Evolutionary conservation across 106 monocot species (phyloP), one percentile per base, ranked within the genome.

Genomic region (Dioscorea zingiberensis): DNA sequence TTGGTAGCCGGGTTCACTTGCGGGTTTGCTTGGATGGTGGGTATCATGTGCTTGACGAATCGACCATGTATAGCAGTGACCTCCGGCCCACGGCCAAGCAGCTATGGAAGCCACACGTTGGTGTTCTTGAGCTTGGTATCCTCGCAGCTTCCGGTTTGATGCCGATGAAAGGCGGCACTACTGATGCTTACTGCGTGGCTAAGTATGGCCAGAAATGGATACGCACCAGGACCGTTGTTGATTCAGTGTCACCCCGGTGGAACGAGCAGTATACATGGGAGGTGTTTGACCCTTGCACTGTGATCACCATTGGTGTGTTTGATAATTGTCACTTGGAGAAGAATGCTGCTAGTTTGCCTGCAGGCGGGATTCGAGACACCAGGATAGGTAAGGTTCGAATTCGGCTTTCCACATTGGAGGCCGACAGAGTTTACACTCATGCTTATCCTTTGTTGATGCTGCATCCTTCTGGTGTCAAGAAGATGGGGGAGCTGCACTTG

Each of bases 211-310:
- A 82, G 62, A 93, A 93, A 69, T 93, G 92, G 92, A 70, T 93
- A 26, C 73, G 92, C 5, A 93, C 92, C 0, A 67, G 92, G 13
- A 87, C 92, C 0, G 74, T 85, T 19, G 47, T 93, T 21, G 80
- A 87, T 56, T 77, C 76, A 0, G 24, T 80, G 3, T 69, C 59
- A 48, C 92, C 92, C 1, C 64, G 74, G 10, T 93, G 84, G 84
- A 93, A 93, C 66, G 92, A 93, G 74, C 92, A 93, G 77, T 93
- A 93, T 82, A 87, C 87, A 7, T 93, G 92, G 92, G 92, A 93
- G 71, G 87, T 93, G 13, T 87, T 63, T n/a, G 91, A 92, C 29
- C 91, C 87, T 0, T 84, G 76, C 63, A 87, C 91, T 7, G 87
- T 87, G 44, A 58, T 93, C 69, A 93, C 92, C 2, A 63, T 93